phyloP scores from a whole-genome alignment of 495 filamentous ascomycete species.

The Cercophora newfieldiana region DNA sequence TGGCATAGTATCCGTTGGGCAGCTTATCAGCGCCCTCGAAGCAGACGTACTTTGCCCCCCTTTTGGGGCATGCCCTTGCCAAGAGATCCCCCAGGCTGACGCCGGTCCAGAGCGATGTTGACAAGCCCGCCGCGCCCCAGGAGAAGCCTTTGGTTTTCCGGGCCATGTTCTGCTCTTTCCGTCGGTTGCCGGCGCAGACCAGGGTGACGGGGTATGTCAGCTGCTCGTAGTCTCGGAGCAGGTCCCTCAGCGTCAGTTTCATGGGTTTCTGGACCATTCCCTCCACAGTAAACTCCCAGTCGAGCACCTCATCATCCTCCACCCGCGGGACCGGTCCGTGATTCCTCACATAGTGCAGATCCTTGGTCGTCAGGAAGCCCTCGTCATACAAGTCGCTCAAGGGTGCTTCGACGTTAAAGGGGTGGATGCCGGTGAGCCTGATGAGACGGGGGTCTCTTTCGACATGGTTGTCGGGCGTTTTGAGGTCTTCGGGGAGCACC shows the following conservation, averaged over 20 bases:
- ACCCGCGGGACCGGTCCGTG: slow-evolving; percentile 86
- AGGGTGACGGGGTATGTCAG: slow-evolving; percentile 86
- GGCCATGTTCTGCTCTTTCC: slow-evolving; percentile 93
- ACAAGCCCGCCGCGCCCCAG: slow-evolving; percentile 89
- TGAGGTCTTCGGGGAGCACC: slow-evolving; percentile 72
- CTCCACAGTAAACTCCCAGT: slow-evolving; percentile 86
- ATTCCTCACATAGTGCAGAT: slow-evolving; percentile 94
- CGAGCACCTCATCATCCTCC: slow-evolving; percentile 66
- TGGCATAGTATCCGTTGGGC: slow-evolving; percentile 90
- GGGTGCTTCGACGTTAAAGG: slow-evolving; percentile 92
- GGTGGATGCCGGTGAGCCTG: slow-evolving; percentile 85
- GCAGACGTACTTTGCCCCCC: slow-evolving; percentile 79
- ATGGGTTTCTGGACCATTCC: slow-evolving; percentile 80
- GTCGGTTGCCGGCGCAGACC: slow-evolving; percentile 89
- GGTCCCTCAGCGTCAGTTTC: slow-evolving; percentile 69
- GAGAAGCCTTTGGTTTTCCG: slow-evolving; percentile 95
- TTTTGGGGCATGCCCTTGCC: slow-evolving; percentile 63
- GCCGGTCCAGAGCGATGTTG: slow-evolving; percentile 88
- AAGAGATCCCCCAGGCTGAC: slow-evolving; percentile 75
- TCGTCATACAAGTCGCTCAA: slow-evolving; percentile 78
- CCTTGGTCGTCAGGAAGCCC: slow-evolving; percentile 87
- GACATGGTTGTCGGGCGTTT: slow-evolving; percentile 86
- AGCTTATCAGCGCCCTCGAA: slow-evolving; percentile 92
- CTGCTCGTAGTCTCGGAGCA: slow-evolving; percentile 76
- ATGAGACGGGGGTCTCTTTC: slow-evolving; percentile 84